Evolutionary conservation across 495 filamentous ascomycete genomes (phyloP), one percentile per base, ranked within the genome.

Genomic region (Penicillium fimorum): DNA sequence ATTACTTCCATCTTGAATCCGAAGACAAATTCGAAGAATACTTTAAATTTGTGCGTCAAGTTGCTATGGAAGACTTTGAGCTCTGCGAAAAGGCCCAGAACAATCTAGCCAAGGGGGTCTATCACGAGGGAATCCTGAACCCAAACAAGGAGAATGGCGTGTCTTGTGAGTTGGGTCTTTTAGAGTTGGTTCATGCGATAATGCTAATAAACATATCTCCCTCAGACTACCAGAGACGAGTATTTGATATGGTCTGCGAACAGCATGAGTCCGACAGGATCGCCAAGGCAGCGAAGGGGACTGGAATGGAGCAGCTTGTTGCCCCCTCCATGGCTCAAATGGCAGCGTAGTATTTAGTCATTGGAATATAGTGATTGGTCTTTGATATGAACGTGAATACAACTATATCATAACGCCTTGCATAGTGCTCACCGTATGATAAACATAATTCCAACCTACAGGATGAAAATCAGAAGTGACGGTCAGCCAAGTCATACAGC

Each of bases 21-120:
- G 82, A 80, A 0, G 77, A 82, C 20, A 77, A 80, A 53, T 85
- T 85, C 48, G 80, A 84, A 54, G 76, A 81, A 15, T 83, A 85
- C 59, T 85, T 73, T 60, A 79, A 78, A 30, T 85, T 85, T 56
- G 80, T 84, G 18, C 72, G 82, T 5, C 82, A 84, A 62, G 82
- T 85, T 1, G 82, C 82, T 0, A 64, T 80, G 62, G 82, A 85
- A 55, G 82, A 85, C 52, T 85, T 71, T 56, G 82, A 84, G 66
- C 72, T 85, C 3, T 85, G 82, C 57, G 81, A 84, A 62, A 81
- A 75, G 49, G 81, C 81, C 8, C 82, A 85, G 63, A 70, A 72
- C 30, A 84, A 84, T 51, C 65, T 85, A 18, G 69, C 77, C 32
- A 76, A 68, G 29, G 82, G 82, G 2, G 73, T 85, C 6, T 85